phyloP scores from a whole-genome alignment of 306 rosid species.

The Fragaria iinumae region DNA sequence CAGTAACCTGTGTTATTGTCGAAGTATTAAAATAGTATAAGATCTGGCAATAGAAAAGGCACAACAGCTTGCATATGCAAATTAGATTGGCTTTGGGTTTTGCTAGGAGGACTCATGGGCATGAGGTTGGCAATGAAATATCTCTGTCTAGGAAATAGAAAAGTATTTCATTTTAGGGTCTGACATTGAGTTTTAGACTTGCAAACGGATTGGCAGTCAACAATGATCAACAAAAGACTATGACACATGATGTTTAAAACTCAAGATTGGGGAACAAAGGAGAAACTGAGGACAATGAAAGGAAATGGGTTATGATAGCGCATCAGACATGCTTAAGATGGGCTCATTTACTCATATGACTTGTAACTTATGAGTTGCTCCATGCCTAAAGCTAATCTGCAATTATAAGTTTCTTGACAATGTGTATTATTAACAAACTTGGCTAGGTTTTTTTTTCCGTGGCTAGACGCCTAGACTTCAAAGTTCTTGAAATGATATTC shows the following conservation, averaged over 20 bases:
- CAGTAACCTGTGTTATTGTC: neutral
- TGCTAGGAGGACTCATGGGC: neutral
- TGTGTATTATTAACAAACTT: neutral
- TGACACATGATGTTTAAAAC: neutral
- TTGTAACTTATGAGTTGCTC: neutral
- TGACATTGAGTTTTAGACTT: neutral
- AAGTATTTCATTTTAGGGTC: neutral
- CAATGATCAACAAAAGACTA: neutral
- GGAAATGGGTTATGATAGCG: neutral
- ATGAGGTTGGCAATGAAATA: neutral
- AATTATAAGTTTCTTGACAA: neutral
- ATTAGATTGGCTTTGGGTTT: neutral
- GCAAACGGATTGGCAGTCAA: neutral
- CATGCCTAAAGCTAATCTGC: neutral
- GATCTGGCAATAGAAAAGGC: neutral
- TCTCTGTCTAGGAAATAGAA: neutral
- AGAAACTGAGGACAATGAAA: neutral
- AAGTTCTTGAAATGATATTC: neutral
- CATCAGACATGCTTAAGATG: slow-evolving; percentile 3
- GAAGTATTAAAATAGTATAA: neutral
- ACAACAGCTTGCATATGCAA: neutral
- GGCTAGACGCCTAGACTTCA: neutral
- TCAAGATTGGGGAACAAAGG: neutral
- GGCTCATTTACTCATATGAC: neutral
- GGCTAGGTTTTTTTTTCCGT: neutral